phyloP scores from a whole-genome alignment of 1,139 yeast genomes.

The Kodamaea sp. region DNA sequence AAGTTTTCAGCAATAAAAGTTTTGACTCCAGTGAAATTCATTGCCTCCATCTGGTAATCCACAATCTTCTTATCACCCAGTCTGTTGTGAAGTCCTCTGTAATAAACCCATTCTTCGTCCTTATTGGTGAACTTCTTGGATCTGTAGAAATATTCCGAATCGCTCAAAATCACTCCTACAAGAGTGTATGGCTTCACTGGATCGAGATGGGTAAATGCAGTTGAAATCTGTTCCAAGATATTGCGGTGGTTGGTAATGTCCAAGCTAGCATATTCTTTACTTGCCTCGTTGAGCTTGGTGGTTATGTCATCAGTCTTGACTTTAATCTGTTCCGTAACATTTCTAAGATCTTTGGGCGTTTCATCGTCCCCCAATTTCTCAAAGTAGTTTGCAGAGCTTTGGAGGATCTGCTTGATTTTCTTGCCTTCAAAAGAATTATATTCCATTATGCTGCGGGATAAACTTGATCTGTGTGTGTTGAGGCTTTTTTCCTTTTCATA shows the following conservation, averaged over 20 bases:
- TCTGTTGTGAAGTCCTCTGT: constrained; percentile 11
- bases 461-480: constrained; percentile 18
- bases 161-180: constrained; percentile 32
- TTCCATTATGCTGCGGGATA: constrained; percentile 27
- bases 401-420: constrained; percentile 27
- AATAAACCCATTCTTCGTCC: constrained; percentile 17
- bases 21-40: constrained; percentile 23
- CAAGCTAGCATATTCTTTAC: constrained; percentile 18
- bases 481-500: constrained; percentile 17
- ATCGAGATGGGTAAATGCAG: constrained; percentile 7
- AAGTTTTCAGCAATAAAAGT: constrained; percentile 18
- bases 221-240: constrained; percentile 16
- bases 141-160: constrained; percentile 26
- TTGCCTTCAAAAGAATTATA: constrained; percentile 41
- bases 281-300: constrained; percentile 19
- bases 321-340: constrained; percentile 21
- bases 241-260: constrained; percentile 27
- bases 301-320: constrained; percentile 18
- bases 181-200: constrained; percentile 25
- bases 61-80: constrained; percentile 14
- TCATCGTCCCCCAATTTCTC: constrained; percentile 15
- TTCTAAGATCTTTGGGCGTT: constrained; percentile 26
- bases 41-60: constrained; percentile 20
- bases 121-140: constrained; percentile 10
- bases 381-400: constrained; percentile 22